Evolutionary conservation across 352 stramenopile genomes (phyloP).

Genomic region (Thraustotheca clavata): DNA sequence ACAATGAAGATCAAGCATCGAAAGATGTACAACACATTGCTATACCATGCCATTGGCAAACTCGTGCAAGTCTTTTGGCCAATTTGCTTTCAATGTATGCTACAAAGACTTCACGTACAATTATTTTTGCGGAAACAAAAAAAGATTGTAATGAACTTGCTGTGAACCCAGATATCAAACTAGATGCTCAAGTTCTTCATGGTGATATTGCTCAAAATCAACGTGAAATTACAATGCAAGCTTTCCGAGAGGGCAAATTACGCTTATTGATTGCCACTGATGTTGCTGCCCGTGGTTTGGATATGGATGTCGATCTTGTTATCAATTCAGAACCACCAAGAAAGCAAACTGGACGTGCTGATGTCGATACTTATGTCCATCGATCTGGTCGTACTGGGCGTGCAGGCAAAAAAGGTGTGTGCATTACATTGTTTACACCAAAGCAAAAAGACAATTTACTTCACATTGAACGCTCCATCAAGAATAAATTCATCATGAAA

Average conservation of each 20-base stretch:
- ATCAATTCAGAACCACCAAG: slow-evolving; percentile 92
- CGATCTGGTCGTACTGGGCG: slow-evolving; percentile 95
- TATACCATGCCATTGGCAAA: slow-evolving; percentile 89
- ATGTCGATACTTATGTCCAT: slow-evolving; percentile 98
- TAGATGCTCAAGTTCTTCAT: slow-evolving; percentile 88
- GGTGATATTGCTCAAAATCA: slow-evolving; percentile 96
- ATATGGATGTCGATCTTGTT: slow-evolving; percentile 96
- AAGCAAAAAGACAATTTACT: slow-evolving; percentile 66
- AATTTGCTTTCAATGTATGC: slow-evolving; percentile 74
- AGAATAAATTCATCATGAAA: slow-evolving; percentile 86
- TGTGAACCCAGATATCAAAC: slow-evolving; percentile 82
- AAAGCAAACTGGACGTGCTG: slow-evolving; percentile 71
- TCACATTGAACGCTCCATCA: slow-evolving; percentile 81
- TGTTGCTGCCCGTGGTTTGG: slow-evolving; percentile 93
- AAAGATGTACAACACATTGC: slow-evolving; percentile 90
- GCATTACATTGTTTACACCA: slow-evolving; percentile 93
- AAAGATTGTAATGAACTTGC: slow-evolving; percentile 92
- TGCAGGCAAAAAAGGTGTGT: slow-evolving; percentile 93
- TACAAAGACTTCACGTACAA: slow-evolving; percentile 85
- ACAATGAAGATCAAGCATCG: slow-evolving; percentile 82
- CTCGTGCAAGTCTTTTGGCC: slow-evolving; percentile 57
- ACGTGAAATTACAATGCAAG: slow-evolving; percentile 95
- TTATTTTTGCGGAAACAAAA: slow-evolving; percentile 94
- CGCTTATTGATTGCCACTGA: slow-evolving; percentile 95
- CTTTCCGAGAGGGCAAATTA: slow-evolving; percentile 93